Base-by-base conservation (phyloP, 176 grass and related monocot species). In the Echinochloa phyllopogon region DNA sequence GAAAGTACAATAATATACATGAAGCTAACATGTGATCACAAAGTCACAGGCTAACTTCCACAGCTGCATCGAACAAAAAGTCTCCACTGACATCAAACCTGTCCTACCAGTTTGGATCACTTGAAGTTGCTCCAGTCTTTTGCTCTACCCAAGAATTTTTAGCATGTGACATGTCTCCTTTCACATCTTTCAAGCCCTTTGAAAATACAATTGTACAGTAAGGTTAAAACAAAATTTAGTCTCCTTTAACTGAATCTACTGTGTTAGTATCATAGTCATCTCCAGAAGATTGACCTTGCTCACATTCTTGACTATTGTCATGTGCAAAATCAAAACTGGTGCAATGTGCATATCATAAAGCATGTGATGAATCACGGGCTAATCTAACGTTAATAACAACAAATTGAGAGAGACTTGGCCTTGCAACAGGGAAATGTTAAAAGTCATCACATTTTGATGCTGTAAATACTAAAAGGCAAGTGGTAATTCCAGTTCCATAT, bases 91-190 rank as follows among this genome's bases (percentile, higher is more conserved):
- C 79, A 83, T 66, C 66, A 83, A 82, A 79, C 23, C 8, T 90
- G 88, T 17, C 83, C 78, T 77, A 83, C 83, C 39, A 72, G 65
- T 86, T 89, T 90, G 79, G 84, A 86, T 90, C 79, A 72, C 82
- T 51, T 83, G 44, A 66, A 90, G 20, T 78, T 72, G 57, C 57
- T 65, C 21, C 48, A 73, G 14, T 14, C 56, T 55, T 72, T 74
- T 72, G 60, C 58, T 78, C 52, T 70, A 50, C 49, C 38, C 67
- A 67, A 74, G 58, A 74, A 59, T 60, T 67, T 61, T 48, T 74
- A 52, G 58, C 84, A 90, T 86, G 84, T 90, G 84, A n/a, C 69
- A 66, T 83, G 88, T 39, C 33, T 49, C 65, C 56, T 72, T 72
- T 65, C 73, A 82, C 83, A 86, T 66, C 56, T 86, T 74, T 20